A percentile compares a stretch with the other conserved stretches of the same genome.
Conservation (phyloP, 768 basidiomycete species). For the Chalciporus pseudorubinellus region DNA sequence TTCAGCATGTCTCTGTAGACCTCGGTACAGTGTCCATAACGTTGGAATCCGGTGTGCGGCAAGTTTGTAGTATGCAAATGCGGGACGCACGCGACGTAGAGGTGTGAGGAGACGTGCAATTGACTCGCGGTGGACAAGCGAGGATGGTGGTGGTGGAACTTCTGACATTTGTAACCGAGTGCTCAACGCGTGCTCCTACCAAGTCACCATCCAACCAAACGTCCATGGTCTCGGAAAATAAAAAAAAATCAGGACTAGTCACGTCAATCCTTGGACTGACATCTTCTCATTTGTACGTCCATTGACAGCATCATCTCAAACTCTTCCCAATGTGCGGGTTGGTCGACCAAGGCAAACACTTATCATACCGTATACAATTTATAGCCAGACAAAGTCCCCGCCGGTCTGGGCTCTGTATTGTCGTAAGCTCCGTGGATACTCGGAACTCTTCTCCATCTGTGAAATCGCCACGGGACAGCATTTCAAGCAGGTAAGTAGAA, state of each 20-base stretch:
- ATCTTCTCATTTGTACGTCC: background rate
- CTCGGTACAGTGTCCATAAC: constrained; percentile 72
- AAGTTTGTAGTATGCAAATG: constrained; percentile 65
- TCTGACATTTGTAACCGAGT: constrained; percentile 9
- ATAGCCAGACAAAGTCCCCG: no score
- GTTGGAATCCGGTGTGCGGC: constrained; percentile 75
- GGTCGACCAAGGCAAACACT: no score
- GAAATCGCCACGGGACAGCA: no score
- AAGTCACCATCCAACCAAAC: no score
- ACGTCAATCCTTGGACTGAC: no score
- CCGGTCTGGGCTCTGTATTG: no score
- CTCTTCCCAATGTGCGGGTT: no score
- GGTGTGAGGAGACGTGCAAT: constrained; percentile 54
- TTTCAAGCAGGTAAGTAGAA: background rate
- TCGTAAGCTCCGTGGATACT: background rate
- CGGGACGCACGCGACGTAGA: constrained; percentile 57
- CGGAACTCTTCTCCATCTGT: background rate
- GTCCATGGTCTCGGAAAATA: no score
- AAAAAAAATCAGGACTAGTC: no score
- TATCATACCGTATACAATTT: no score
- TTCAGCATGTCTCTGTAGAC: constrained; percentile 56
- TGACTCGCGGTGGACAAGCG: constrained; percentile 49
- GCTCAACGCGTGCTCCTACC: no score
- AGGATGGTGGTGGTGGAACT: constrained; percentile 25
- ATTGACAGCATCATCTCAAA: background rate